Conservation (phyloP, 345 rosid species). For the Physaria fendleri region DNA sequence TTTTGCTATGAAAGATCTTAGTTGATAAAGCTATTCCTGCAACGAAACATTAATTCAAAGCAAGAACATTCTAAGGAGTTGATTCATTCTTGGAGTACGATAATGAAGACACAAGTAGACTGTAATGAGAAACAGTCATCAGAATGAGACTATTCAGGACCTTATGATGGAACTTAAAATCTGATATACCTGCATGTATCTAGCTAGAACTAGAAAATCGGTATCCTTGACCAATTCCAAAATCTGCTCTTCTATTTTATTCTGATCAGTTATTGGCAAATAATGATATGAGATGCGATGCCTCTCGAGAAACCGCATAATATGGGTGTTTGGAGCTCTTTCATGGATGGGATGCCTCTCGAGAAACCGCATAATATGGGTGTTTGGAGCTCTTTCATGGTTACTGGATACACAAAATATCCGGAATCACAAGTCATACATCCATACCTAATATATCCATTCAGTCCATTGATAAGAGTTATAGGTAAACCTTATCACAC, state of each 20-base stretch:
- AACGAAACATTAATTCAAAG: background rate
- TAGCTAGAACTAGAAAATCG: conserved; percentile 88
- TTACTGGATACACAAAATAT: conserved; percentile 45
- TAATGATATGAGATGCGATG: conserved; percentile 81
- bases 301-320: conserved; percentile 75
- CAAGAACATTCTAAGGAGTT: background rate
- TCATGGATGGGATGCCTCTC: no score
- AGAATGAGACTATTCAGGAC: background rate
- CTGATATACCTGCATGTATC: conserved; percentile 94
- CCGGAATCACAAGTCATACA: conserved; percentile 11
- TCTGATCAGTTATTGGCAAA: conserved; percentile 47
- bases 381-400: conserved; percentile 79
- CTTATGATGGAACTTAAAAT: conserved; percentile 3
- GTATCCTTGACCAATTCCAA: conserved; percentile 74
- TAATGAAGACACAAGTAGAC: background rate
- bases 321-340: conserved; percentile 82
- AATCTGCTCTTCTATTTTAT: conserved; percentile 67
- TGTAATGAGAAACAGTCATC: background rate
- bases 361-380: conserved; percentile 76
- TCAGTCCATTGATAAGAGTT: background rate
- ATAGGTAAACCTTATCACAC: conserved; percentile 67
- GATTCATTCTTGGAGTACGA: background rate
- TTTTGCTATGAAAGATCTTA: background rate
- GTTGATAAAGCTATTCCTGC: background rate
- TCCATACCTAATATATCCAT: background rate